phyloP scores from a whole-genome alignment of 257 asterid species.

The Marsdenia floribunda region DNA sequence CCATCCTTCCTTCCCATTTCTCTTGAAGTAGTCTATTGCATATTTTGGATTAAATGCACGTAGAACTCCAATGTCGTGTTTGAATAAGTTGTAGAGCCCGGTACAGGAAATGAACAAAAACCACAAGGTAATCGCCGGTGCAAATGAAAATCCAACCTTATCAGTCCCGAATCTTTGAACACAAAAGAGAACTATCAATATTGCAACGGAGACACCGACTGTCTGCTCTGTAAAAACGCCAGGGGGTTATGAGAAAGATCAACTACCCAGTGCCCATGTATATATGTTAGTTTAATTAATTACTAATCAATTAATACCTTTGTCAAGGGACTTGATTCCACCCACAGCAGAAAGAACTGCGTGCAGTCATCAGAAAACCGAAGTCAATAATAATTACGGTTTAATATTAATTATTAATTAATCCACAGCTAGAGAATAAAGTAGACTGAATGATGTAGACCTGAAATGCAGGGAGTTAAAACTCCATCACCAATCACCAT shows the following conservation, averaged over 20 bases:
- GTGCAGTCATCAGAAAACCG: not conserved
- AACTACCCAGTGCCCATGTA: too few relatives aligned
- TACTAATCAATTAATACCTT: slow-evolving; percentile 11
- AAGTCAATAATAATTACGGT: not conserved
- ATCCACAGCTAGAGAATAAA: too few relatives aligned
- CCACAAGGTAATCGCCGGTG: slow-evolving; percentile 59
- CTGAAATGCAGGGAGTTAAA: slow-evolving; percentile 74
- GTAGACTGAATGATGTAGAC: slow-evolving; percentile 17
- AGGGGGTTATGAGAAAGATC: too few relatives aligned
- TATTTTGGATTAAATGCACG: slow-evolving; percentile 58
- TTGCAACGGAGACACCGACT: slow-evolving; percentile 44
- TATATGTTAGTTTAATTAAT: too few relatives aligned
- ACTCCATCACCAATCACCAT: slow-evolving; percentile 89
- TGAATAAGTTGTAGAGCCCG: slow-evolving; percentile 52
- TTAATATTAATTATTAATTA: too few relatives aligned
- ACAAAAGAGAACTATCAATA: slow-evolving; percentile 42
- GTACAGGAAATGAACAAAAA: slow-evolving; percentile 39
- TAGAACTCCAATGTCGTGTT: slow-evolving; percentile 35
- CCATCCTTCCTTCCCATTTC: slow-evolving; percentile 63
- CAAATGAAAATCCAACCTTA: slow-evolving; percentile 63
- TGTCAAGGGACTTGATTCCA: slow-evolving; percentile 23
- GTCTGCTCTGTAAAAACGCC: slow-evolving; percentile 31
- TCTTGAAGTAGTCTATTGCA: slow-evolving; percentile 46
- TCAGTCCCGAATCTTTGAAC: slow-evolving; percentile 71
- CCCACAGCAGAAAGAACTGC: slow-evolving; percentile 37